Percentiles rank a stretch among this genome's conserved stretches.
Conservation (phyloP, 176 grass and related monocot genomes). For the Phoenix roebelenii region DNA sequence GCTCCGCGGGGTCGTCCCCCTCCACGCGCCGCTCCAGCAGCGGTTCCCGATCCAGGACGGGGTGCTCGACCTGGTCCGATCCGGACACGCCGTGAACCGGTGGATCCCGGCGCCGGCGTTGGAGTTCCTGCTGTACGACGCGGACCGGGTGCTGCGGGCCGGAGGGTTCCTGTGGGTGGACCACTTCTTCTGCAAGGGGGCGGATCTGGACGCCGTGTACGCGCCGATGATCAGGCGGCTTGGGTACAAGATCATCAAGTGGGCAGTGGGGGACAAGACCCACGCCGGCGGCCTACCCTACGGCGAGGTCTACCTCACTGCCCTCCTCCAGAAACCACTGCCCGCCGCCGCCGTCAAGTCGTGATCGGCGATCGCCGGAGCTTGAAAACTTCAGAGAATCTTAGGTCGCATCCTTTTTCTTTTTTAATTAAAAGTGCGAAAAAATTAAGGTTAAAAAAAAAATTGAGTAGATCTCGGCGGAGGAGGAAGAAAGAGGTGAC, state of each 20-base stretch:
- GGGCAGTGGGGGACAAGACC: slow-evolving; percentile 56
- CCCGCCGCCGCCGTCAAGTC: background rate
- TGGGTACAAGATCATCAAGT: slow-evolving; percentile 71
- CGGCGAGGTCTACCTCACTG: slow-evolving; percentile 58
- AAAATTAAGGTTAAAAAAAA: too few relatives aligned
- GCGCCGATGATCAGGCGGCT: slow-evolving; percentile 41
- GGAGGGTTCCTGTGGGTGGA: slow-evolving; percentile 85
- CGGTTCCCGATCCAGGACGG: slow-evolving; percentile 68
- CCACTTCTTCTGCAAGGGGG: slow-evolving; percentile 71
- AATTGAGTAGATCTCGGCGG: too few relatives aligned
- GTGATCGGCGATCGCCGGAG: too few relatives aligned
- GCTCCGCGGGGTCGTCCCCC: slow-evolving; percentile 54
- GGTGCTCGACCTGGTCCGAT: slow-evolving; percentile 69
- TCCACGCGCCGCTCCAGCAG: slow-evolving; percentile 85
- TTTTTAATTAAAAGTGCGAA: too few relatives aligned
- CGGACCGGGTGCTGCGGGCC: slow-evolving; percentile 61
- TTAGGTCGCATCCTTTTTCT: too few relatives aligned
- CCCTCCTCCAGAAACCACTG: slow-evolving; percentile 76
- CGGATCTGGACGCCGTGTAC: slow-evolving; percentile 51
- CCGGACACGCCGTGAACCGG: slow-evolving; percentile 87
- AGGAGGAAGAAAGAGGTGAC: too few relatives aligned
- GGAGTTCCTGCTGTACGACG: slow-evolving; percentile 89
- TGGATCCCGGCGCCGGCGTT: slow-evolving; percentile 73
- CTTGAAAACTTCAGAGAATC: too few relatives aligned
- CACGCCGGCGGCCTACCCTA: slow-evolving; percentile 20